Evolutionary conservation across 1,139 yeast genomes (phyloP).

Genomic region (Debaryomyces coudertii): DNA sequence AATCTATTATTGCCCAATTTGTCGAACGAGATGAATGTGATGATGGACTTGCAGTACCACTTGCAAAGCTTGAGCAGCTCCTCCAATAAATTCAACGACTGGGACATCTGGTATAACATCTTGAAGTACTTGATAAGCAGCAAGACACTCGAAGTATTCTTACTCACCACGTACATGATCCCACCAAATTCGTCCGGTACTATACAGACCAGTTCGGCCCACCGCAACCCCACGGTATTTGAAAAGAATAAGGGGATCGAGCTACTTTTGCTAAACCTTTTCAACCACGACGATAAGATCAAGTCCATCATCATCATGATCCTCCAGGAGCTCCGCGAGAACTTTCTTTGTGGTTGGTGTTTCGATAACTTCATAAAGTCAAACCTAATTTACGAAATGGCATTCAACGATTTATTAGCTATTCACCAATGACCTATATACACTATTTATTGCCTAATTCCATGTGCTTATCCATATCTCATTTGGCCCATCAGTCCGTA

Average conservation of each 20-base stretch:
- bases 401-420: conserved; percentile 37
- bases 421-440: conserved; percentile 4
- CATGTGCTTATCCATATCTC: neutral
- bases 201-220: conserved; percentile 41
- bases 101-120: conserved; percentile 49
- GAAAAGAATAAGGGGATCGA: conserved; percentile 54
- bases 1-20: conserved; percentile 41
- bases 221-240: conserved; percentile 47
- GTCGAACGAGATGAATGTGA: conserved; percentile 45
- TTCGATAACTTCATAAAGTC: conserved; percentile 40
- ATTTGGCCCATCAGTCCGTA: too few species aligned
- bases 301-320: conserved; percentile 48
- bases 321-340: conserved; percentile 49
- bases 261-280: conserved; percentile 38
- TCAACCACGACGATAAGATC: conserved; percentile 42
- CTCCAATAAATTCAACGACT: conserved; percentile 27
- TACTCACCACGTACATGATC: conserved; percentile 45
- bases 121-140: conserved; percentile 49
- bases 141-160: conserved; percentile 45
- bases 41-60: conserved; percentile 50
- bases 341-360: conserved; percentile 53
- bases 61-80: conserved; percentile 39
- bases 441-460: conserved; percentile 6
- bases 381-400: conserved; percentile 46
- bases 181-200: conserved; percentile 50